These are phyloP conservation scores for Starmera quercuum DNA, from an alignment of 805 yeast genomes.

Conservation along the genomic window DNA sequence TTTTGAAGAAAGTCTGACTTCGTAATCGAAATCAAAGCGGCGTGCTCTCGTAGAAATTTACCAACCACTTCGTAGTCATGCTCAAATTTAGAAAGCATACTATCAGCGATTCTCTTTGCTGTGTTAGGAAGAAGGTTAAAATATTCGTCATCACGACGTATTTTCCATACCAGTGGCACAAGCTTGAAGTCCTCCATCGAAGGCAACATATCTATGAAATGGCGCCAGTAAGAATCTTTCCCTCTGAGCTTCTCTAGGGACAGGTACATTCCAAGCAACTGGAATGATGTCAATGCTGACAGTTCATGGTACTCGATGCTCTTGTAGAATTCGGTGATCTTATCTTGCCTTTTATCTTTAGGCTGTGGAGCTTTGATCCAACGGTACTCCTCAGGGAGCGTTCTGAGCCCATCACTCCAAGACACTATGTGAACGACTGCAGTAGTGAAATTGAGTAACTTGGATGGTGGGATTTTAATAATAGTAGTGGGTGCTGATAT, in stretches of 20 bases:
- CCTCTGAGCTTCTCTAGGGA: slow-evolving; percentile 35
- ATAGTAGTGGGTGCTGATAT: slow-evolving; percentile 37
- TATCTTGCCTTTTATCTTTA: slow-evolving; percentile 15
- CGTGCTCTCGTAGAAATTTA: slow-evolving; percentile 9
- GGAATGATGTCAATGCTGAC: slow-evolving; percentile 46
- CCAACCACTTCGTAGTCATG: slow-evolving; percentile 36
- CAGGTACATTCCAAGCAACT: slow-evolving; percentile 44
- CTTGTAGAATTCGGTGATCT: slow-evolving; percentile 10
- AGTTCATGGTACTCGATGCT: slow-evolving; percentile 23
- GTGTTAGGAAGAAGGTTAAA: slow-evolving; percentile 37
- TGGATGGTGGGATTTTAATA: slow-evolving; percentile 49
- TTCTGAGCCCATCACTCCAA: slow-evolving; percentile 19
- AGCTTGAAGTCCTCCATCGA: slow-evolving; percentile 38
- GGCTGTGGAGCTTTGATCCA: slow-evolving; percentile 9
- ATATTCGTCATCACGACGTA: slow-evolving; percentile 20
- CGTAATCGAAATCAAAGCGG: background rate
- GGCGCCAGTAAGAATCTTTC: slow-evolving; percentile 50
- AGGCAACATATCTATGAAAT: slow-evolving; percentile 64
- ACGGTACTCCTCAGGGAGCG: slow-evolving; percentile 3
- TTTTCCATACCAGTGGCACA: slow-evolving; percentile 62
- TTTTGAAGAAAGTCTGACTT: slow-evolving; percentile 43
- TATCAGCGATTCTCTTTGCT: slow-evolving; percentile 29
- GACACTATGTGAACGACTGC: slow-evolving; percentile 36
- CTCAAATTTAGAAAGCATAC: slow-evolving; percentile 35
- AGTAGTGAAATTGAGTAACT: slow-evolving; percentile 51